A percentile compares a stretch with the other conserved stretches of the same genome.
Conservation (phyloP, 176 grass and related monocot genomes). For the Eleusine coracana region DNA sequence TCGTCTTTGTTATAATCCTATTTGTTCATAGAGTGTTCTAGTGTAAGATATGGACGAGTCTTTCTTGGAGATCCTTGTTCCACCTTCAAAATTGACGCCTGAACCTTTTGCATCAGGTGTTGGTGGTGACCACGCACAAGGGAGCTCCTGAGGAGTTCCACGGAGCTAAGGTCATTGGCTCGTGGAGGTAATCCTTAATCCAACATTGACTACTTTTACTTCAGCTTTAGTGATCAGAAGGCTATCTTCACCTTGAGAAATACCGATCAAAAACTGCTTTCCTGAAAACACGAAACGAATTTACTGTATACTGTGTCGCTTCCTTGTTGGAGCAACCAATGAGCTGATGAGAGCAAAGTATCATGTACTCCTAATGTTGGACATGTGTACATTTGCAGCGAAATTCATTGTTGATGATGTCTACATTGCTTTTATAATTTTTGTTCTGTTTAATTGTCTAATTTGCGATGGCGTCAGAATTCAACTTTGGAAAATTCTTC, state of each 20-base stretch:
- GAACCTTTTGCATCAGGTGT: constrained; percentile 52
- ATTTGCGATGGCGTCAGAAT: not conserved
- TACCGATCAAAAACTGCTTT: constrained; percentile 5
- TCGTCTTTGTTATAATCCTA: not conserved
- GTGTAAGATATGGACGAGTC: not conserved
- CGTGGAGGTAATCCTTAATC: constrained; percentile 82
- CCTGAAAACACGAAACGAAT: not conserved
- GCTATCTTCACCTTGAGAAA: not conserved
- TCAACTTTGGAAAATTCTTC: not conserved
- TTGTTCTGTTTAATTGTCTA: not conserved
- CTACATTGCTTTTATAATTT: not conserved
- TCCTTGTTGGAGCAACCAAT: not conserved
- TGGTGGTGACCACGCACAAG: constrained; percentile 95
- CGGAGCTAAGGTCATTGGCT: constrained; percentile 94
- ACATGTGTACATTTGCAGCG: not conserved
- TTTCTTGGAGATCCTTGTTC: constrained; percentile 27
- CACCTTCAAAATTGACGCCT: constrained; percentile 20
- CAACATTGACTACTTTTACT: not conserved
- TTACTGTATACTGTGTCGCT: not conserved
- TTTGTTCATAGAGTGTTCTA: not conserved
- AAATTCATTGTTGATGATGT: not conserved
- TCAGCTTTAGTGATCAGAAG: not conserved
- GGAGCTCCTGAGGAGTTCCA: constrained; percentile 90
- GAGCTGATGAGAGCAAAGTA: constrained; percentile 6
- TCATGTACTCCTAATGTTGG: not conserved